phyloP scores from a whole-genome alignment of 2,329 filamentous ascomycete genomes.

The Atkinsonella texensis region DNA sequence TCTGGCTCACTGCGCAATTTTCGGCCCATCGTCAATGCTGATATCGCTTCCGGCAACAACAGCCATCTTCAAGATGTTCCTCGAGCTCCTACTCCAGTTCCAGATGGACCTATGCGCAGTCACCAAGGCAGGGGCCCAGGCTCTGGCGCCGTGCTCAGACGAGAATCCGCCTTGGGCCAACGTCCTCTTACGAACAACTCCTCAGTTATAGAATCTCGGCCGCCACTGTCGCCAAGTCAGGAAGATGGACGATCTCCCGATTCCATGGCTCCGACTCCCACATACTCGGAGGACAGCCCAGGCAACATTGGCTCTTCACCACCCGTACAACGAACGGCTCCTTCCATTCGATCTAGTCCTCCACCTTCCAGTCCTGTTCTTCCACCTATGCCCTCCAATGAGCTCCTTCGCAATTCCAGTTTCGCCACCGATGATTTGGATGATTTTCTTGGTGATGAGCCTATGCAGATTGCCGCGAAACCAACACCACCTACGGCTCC shows the following conservation, averaged over 20 bases:
- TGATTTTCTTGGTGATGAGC: slow-evolving; percentile 55
- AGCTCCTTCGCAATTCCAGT: slow-evolving; percentile 59
- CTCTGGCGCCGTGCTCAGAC: slow-evolving; percentile 32
- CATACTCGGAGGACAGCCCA: slow-evolving; percentile 54
- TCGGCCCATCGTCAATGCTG: slow-evolving; percentile 51
- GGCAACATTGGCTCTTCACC: slow-evolving; percentile 83
- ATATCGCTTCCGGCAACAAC: slow-evolving; percentile 21
- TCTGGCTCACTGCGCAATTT: slow-evolving; percentile 79
- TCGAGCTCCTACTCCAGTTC: slow-evolving; percentile 66
- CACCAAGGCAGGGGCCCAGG: slow-evolving; percentile 19
- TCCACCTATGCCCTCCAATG: slow-evolving; percentile 48
- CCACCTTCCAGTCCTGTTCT: slow-evolving; percentile 71
- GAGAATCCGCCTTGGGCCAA: slow-evolving; percentile 46
- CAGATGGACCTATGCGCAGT: slow-evolving; percentile 28
- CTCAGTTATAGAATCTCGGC: slow-evolving; percentile 27
- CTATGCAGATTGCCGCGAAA: slow-evolving; percentile 28
- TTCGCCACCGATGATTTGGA: slow-evolving; percentile 73
- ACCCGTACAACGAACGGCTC: slow-evolving; percentile 55
- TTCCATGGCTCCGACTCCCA: slow-evolving; percentile 38
- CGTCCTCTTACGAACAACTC: slow-evolving; percentile 36
- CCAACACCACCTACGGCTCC: slow-evolving; percentile 12
- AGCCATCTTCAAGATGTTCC: slow-evolving; percentile 59
- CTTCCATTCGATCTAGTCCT: slow-evolving; percentile 46
- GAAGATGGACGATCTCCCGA: slow-evolving; percentile 44
- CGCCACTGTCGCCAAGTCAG: slow-evolving; percentile 30